Evolutionary conservation across 2,329 filamentous ascomycete species (phyloP).

Genomic region (Drechslerella dactyloides): DNA sequence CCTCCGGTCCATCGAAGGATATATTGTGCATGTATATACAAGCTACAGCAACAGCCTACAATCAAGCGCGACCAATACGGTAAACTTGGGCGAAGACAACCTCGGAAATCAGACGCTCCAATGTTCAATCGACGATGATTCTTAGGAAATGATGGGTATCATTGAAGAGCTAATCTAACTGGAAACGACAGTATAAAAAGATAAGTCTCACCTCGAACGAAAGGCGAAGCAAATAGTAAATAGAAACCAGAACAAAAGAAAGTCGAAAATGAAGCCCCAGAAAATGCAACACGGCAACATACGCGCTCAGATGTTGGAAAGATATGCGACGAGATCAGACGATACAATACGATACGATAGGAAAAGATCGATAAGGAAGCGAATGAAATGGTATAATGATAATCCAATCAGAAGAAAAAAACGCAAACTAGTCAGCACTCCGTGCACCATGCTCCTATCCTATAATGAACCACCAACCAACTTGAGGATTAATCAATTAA

Average conservation of each 20-base stretch:
- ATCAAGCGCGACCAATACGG: no score
- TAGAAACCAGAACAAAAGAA: constrained; percentile 15
- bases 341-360: constrained; percentile 10
- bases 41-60: no score
- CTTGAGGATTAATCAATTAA: constrained; percentile 7
- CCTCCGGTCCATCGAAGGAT: no score
- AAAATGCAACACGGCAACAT: constrained; percentile 44
- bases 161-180: constrained; percentile 51
- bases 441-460: constrained; percentile 40
- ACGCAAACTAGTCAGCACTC: constrained; percentile 31
- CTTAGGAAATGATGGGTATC: constrained; percentile 46
- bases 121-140: neutral
- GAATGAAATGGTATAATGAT: constrained; percentile 17
- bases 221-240: constrained; percentile 27
- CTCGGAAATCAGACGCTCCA: no score
- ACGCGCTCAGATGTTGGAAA: constrained; percentile 47
- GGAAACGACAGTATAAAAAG: constrained; percentile 30
- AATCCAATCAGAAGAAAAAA: no score
- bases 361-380: constrained; percentile 12
- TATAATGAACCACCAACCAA: constrained; percentile 21
- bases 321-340: constrained; percentile 24
- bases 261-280: constrained; percentile 1
- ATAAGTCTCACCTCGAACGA: no score
- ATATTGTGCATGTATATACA: no score
- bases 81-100: no score